phyloP scores from a whole-genome alignment of 192 early-diverging fungal species.

The Mortierella alpina region DNA sequence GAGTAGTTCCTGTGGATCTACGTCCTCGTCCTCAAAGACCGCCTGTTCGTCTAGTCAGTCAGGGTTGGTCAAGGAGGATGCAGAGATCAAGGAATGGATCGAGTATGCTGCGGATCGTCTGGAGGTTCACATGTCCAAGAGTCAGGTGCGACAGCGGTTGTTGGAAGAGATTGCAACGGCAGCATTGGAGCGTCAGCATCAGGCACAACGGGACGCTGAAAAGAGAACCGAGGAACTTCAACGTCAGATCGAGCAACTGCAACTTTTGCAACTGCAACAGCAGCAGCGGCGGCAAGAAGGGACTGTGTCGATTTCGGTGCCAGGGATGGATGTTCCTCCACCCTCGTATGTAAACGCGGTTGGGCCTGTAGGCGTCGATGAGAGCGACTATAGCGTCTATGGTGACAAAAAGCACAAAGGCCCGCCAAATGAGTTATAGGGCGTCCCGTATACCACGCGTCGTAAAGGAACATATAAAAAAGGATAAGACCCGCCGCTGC shows the following conservation, averaged over 20 bases:
- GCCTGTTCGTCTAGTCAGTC: slow-evolving; percentile 1
- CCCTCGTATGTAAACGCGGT: slow-evolving; percentile 17
- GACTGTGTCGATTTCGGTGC: too few relatives aligned
- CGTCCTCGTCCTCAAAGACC: background rate
- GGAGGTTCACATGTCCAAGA: slow-evolving; percentile 31
- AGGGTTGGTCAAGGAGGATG: slow-evolving; percentile 22
- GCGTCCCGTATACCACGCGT: too few relatives aligned
- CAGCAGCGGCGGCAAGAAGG: background rate
- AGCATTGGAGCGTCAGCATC: slow-evolving; percentile 26
- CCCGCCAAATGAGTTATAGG: background rate
- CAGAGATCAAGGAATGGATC: slow-evolving; percentile 44
- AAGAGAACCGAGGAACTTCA: slow-evolving; percentile 21
- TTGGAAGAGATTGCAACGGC: slow-evolving; percentile 38
- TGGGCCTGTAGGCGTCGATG: background rate
- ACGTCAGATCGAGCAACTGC: slow-evolving; percentile 23
- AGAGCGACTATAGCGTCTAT: slow-evolving; percentile 1
- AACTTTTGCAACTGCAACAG: slow-evolving; percentile 24
- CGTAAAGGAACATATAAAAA: too few relatives aligned
- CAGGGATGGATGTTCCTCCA: slow-evolving; percentile 9
- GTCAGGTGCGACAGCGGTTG: slow-evolving; percentile 29
- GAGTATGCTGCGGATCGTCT: slow-evolving; percentile 37
- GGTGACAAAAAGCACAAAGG: background rate
- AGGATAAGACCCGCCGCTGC: too few relatives aligned
- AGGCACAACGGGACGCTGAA: slow-evolving; percentile 30
- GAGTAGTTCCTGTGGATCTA: slow-evolving; percentile 14